Percentiles rank a stretch among this genome's conserved stretches.
phyloP scores from a whole-genome alignment of 2,329 filamentous ascomycete species.

The Colletotrichum scovillei region DNA sequence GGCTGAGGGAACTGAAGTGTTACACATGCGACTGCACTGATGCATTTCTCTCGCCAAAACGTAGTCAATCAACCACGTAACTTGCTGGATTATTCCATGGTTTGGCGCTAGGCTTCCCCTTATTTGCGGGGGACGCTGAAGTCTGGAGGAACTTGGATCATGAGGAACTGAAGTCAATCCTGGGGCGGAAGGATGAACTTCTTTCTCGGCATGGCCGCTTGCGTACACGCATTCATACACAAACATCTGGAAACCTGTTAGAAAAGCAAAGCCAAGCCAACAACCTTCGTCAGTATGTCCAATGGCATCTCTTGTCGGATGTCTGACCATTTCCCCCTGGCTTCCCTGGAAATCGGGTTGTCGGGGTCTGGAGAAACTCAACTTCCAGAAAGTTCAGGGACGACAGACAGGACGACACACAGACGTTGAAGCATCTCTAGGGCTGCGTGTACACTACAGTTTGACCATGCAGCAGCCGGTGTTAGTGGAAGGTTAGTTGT shows the following conservation, averaged over 20 bases:
- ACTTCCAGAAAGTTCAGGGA: not conserved
- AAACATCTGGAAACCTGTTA: not conserved
- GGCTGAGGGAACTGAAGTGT: not conserved
- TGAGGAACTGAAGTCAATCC: not conserved
- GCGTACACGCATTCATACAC: not conserved
- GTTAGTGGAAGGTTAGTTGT: not conserved
- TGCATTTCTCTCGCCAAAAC: not conserved
- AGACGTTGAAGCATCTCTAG: conserved; percentile 4
- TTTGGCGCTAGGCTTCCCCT: not conserved
- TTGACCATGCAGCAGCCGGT: not conserved
- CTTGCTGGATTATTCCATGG: not conserved
- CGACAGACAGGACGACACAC: not conserved
- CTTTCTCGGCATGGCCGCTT: not conserved
- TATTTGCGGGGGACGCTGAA: not conserved
- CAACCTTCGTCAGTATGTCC: not conserved
- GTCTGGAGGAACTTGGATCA: too few species aligned
- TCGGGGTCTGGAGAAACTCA: not conserved
- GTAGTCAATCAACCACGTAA: not conserved
- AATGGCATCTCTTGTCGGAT: conserved; percentile 16
- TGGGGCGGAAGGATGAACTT: not conserved
- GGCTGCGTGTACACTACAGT: conserved; percentile 4
- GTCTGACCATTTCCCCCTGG: conserved; percentile 21
- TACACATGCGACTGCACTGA: too few species aligned
- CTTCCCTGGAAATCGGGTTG: not conserved
- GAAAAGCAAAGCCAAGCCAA: not conserved